Evolutionary conservation across 352 stramenopile species (phyloP).

Genomic region (Pythium vanterpoolii): DNA sequence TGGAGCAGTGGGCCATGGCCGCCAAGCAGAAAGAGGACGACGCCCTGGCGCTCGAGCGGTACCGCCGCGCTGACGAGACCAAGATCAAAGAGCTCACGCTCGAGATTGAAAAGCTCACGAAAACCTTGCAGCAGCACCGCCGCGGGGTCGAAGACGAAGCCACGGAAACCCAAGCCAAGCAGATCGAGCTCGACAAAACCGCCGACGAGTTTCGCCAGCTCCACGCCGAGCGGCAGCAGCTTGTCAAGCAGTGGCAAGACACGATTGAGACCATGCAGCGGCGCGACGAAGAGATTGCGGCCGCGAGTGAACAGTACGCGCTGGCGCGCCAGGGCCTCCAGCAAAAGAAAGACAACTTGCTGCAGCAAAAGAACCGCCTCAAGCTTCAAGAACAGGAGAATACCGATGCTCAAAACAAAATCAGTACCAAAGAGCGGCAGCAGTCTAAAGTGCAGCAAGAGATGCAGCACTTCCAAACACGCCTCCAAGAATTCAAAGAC

Average conservation of each 20-base stretch:
- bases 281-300: constrained; percentile 92
- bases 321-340: constrained; percentile 44
- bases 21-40: constrained; percentile 96
- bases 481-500: constrained; percentile 82
- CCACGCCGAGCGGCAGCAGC: constrained; percentile 91
- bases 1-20: constrained; percentile 96
- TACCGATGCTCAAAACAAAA: constrained; percentile 66
- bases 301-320: constrained; percentile 88
- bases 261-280: constrained; percentile 92
- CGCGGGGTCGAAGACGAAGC: constrained; percentile 72
- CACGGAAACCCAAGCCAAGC: constrained; percentile 93
- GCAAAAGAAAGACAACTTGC: constrained; percentile 67
- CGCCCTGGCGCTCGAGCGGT: constrained; percentile 90
- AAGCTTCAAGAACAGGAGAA: constrained; percentile 88
- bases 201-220: constrained; percentile 92
- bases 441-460: constrained; percentile 74
- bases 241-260: constrained; percentile 94
- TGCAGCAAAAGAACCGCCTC: constrained; percentile 72
- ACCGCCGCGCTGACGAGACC: constrained; percentile 90
- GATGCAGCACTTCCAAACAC: constrained; percentile 45
- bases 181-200: constrained; percentile 96
- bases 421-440: constrained; percentile 63
- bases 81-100: constrained; percentile 95
- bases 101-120: constrained; percentile 92
- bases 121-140: constrained; percentile 76